Evolutionary conservation across 1,139 yeast species (phyloP), one percentile per base, ranked within the genome.

Genomic region (Geotrichum restrictum): DNA sequence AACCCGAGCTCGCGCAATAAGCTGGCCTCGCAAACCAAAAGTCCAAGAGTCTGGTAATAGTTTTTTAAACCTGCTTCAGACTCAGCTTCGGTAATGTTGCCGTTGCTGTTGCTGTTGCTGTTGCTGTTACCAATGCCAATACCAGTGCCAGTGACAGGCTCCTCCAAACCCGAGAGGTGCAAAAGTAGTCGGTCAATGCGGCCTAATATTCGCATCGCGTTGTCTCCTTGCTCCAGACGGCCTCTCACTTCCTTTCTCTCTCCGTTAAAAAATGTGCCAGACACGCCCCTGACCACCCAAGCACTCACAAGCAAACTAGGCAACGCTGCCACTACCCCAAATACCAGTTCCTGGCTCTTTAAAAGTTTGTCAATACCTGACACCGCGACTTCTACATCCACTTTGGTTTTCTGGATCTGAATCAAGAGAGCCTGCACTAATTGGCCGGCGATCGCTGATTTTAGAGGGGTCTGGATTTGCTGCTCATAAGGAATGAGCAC

Each of bases 331-430:
- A 93, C 87, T 38, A 88, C 74, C 1, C 96, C 97, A 71, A 93
- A 88, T 22, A 93, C 94, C 50, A 93, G 77, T 66, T 93, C 96
- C 70, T 93, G 98, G 44, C 94, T 85, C 67, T 88, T 85, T 52
- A 93, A 76, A 59, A 93, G 73, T 66, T 87, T 85, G 69, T 93
- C 98, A 58, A 93, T 91, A 7, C 98, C 98, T 61, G 78, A 82
- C 57, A 93, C 79, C 0, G 96, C 98, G 7, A 89, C 74, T 33
- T 88, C 93, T 2, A 96, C 96, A 66, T 93, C 98, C 13, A 93
- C 97, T 70, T 93, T 93, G 13, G 96, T 85, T 69, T 93, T 93
- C 67, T 93, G 98, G 8, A 93, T 74, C 68, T 93, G 98, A 56
- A 93, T 91, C 62, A 93, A 70, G 45, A 93, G 69, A 11, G 93